Evolutionary conservation across 148 eudicot genomes (phyloP).

Genomic region (Tetragonia tetragonoides): DNA sequence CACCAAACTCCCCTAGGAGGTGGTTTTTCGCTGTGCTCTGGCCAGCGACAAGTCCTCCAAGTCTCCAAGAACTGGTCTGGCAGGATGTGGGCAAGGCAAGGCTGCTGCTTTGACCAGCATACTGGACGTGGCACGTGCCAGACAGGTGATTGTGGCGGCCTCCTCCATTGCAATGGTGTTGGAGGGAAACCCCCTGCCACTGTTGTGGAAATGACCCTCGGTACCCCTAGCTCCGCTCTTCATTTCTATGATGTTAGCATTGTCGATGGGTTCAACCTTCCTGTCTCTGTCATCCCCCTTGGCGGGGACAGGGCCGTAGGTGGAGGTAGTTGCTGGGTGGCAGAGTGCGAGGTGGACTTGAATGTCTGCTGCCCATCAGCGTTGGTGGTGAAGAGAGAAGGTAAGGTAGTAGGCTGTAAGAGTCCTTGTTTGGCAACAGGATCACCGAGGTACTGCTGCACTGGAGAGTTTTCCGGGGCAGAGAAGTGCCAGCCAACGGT

Average conservation of each 20-base stretch:
- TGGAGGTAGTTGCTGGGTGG: conserved; percentile 45
- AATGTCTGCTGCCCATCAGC: conserved; percentile 49
- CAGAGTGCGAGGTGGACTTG: conserved; percentile 62
- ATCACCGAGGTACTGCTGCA: conserved; percentile 48
- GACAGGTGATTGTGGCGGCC: conserved; percentile 68
- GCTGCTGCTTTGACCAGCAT: conserved; percentile 44
- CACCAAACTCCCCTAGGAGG: conserved; percentile 53
- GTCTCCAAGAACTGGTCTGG: conserved; percentile 66
- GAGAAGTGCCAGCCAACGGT: conserved; percentile 46
- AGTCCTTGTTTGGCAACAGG: conserved; percentile 66
- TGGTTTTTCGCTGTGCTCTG: conserved; percentile 46
- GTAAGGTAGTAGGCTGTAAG: conserved; percentile 72
- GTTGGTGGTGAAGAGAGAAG: conserved; percentile 40
- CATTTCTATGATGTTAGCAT: conserved; percentile 70
- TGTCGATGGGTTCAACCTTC: conserved; percentile 75
- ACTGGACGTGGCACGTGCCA: conserved; percentile 38
- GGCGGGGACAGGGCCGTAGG: conserved; percentile 22
- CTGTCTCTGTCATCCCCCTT: conserved; percentile 51
- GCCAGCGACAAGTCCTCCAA: conserved; percentile 31
- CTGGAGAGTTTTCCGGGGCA: conserved; percentile 37
- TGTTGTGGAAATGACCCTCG: conserved; percentile 60
- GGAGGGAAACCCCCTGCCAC: conserved; percentile 66
- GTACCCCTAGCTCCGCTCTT: conserved; percentile 33
- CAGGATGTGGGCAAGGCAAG: conserved; percentile 66
- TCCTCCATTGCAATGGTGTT: conserved; percentile 43